Evolutionary conservation across 2,329 filamentous ascomycete genomes (phyloP).

Genomic region (Colletotrichum eremochloae): DNA sequence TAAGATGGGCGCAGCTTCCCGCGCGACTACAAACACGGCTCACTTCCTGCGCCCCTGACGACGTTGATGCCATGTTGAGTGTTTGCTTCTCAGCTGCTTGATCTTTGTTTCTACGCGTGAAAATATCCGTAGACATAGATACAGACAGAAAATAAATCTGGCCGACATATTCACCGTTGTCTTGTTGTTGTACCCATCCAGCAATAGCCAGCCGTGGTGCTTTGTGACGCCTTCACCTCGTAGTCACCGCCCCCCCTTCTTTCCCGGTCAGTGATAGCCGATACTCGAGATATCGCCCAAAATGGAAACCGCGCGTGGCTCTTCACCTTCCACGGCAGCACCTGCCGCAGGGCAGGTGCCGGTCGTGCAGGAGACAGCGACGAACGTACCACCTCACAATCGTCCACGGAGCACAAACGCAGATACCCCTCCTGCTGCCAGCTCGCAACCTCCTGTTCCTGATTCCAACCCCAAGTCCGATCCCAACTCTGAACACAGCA

Average conservation of each 20-base stretch:
- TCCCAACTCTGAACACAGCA: slow-evolving; percentile 21
- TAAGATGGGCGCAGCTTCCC: slow-evolving; percentile 27
- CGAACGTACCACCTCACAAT: slow-evolving; percentile 30
- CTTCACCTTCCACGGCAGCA: slow-evolving; percentile 36
- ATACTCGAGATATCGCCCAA: slow-evolving; percentile 17
- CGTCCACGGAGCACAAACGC: slow-evolving; percentile 31
- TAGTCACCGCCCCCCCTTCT: slow-evolving; percentile 18
- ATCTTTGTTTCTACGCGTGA: background rate
- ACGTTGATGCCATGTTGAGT: slow-evolving; percentile 3
- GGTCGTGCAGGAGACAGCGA: slow-evolving; percentile 30
- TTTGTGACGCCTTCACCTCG: slow-evolving; percentile 13
- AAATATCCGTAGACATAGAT: slow-evolving; percentile 1
- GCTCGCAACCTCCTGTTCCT: slow-evolving; percentile 17
- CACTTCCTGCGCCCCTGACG: slow-evolving; percentile 20
- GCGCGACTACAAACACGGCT: slow-evolving; percentile 40
- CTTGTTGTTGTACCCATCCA: slow-evolving; percentile 17
- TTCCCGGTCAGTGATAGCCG: background rate
- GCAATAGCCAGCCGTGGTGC: slow-evolving; percentile 12
- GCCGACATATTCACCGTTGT: slow-evolving; percentile 17
- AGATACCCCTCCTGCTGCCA: slow-evolving; percentile 26
- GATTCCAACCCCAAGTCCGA: background rate
- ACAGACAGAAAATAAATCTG: slow-evolving; percentile 18
- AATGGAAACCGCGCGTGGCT: slow-evolving; percentile 30
- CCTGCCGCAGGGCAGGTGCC: slow-evolving; percentile 30
- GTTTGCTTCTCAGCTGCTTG: slow-evolving; percentile 25